Evolutionary conservation across 129 eudicot species (phyloP).

Genomic region (Scalesia atractyloides): DNA sequence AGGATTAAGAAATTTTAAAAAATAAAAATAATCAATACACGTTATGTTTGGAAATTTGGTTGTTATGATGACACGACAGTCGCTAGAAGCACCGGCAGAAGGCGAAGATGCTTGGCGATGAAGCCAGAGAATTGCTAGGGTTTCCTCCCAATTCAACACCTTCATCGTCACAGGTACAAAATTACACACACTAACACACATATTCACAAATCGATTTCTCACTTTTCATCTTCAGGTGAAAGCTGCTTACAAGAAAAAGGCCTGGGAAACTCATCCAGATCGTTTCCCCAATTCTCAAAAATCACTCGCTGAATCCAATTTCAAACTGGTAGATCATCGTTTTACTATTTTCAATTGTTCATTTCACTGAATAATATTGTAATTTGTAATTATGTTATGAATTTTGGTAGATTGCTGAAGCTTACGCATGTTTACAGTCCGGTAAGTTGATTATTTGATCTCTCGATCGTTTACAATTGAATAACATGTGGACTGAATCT

Average conservation of each 20-base stretch:
- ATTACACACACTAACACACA: not conserved
- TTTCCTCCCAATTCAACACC: conserved; percentile 56
- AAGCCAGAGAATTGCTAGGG: conserved; percentile 63
- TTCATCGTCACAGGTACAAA: conserved; percentile 52
- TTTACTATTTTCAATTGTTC: not conserved
- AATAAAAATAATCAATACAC: not conserved
- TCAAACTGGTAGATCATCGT: conserved; percentile 50
- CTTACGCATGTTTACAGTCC: conserved; percentile 65
- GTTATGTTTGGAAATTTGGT: conserved; percentile 6
- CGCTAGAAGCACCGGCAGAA: not conserved
- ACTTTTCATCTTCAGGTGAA: conserved; percentile 48
- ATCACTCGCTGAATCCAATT: conserved; percentile 60
- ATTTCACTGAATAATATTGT: not conserved
- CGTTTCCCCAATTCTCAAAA: conserved; percentile 60
- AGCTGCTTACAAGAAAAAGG: conserved; percentile 78
- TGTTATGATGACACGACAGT: conserved; percentile 24
- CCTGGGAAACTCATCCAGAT: conserved; percentile 89
- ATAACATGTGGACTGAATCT: too few relatives aligned
- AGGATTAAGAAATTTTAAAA: too few relatives aligned
- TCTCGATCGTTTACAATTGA: not conserved
- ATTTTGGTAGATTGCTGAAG: conserved; percentile 75
- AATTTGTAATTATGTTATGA: not conserved
- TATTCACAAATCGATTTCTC: not conserved
- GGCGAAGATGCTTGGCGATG: conserved; percentile 33
- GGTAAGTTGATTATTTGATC: conserved; percentile 24